Base-by-base conservation (phyloP, 352 stramenopile species). In the Phytophthora meadii region DNA sequence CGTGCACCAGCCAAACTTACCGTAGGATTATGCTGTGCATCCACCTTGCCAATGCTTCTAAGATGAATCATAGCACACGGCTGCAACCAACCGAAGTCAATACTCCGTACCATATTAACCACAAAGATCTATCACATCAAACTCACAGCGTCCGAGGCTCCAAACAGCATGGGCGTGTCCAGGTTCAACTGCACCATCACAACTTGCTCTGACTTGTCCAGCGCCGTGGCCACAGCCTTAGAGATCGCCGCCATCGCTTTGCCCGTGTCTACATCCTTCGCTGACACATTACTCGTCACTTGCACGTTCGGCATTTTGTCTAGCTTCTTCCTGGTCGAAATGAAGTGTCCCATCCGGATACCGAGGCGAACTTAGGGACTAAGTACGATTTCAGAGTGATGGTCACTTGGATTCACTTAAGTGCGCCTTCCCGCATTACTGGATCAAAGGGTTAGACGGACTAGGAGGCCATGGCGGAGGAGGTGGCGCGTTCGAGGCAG, bases 401-500 rank as follows among this genome's bases (percentile, higher is more conserved):
- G 30, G 30, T 36, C 30, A 36, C 9, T 3, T 14, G 11, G 30
- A 14, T 36, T 36, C 37, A 22, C 37, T 44, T 44, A 44, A 44
- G 14, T 44, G 37, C 37, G 37, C 15, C 37, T 44, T 44, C 37
- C 27, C 37, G 14, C 37, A 44, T 19, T 44, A 19, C n/a, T 44
- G 37, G 37, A 44, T 44, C 37, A 19, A 30, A 44, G 14, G 11
- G 37, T 36, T 11, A 34, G 37, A 42, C 19, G 17, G 19, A 30
- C 19, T 32, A 30, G 9, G 17, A 3, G 6, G 39, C 11, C 17
- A 97, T 98, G 92, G 89, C 90, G 22, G 89, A 97, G 78, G 91
- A 97, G 53, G 84, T 90, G 55, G 90, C 89, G 54, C 90, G 91
- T 17, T 94, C 88, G 66, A 79, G 89, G 53, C 88, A 97, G 70